phyloP scores from a whole-genome alignment of 2,329 filamentous ascomycete species.

The Aspergillus eucalypticola region DNA sequence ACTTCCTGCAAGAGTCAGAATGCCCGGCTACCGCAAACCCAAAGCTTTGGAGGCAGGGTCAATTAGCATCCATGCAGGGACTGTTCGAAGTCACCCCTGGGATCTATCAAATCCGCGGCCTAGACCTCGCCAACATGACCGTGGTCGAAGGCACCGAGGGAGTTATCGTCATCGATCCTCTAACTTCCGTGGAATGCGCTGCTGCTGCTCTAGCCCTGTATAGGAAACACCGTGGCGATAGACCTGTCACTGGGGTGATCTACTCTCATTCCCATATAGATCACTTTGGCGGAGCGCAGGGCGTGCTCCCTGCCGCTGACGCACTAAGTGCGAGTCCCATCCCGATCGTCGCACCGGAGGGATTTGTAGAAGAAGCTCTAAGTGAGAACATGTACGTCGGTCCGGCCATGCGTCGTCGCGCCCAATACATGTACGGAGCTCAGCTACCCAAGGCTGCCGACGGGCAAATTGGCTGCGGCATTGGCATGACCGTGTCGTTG shows the following conservation, averaged over 20 bases:
- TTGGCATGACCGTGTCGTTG: constrained; percentile 34
- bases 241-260: constrained; percentile 37
- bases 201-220: constrained; percentile 39
- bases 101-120: constrained; percentile 45
- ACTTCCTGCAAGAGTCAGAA: constrained; percentile 28
- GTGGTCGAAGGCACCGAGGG: constrained; percentile 41
- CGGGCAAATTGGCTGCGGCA: constrained; percentile 42
- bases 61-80: constrained; percentile 34
- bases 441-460: constrained; percentile 28
- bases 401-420: constrained; percentile 41
- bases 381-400: constrained; percentile 45
- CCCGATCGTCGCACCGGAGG: constrained; percentile 38
- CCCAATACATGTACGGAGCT: constrained; percentile 45
- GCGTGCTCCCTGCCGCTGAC: constrained; percentile 12
- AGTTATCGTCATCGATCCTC: constrained; percentile 43
- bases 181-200: constrained; percentile 41
- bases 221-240: constrained; percentile 20
- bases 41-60: constrained; percentile 40
- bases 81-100: constrained; percentile 38
- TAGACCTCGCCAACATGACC: constrained; percentile 47
- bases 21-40: constrained; percentile 32
- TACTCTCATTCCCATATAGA: constrained; percentile 47
- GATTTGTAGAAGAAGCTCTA: constrained; percentile 42
- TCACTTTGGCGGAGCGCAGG: constrained; percentile 38
- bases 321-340: background rate